Evolutionary conservation across 1,284 basidiomycete genomes (phyloP).

Genomic region (Sporisorium scitamineum): DNA sequence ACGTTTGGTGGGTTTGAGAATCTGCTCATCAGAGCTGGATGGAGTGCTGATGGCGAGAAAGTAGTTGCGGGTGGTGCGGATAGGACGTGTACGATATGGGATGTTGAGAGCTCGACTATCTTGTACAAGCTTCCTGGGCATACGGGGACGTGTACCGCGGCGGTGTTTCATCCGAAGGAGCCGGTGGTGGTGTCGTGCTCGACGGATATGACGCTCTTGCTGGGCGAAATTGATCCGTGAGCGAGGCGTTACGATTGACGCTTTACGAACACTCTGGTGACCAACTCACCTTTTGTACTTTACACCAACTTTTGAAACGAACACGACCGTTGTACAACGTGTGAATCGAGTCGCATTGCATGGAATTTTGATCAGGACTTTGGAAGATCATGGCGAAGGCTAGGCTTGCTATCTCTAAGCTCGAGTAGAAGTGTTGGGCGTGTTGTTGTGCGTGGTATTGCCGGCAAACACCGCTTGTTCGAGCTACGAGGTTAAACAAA

Average conservation of each 20-base stretch:
- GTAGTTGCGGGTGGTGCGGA: slow-evolving; percentile 64
- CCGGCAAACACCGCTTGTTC: slow-evolving; percentile 24
- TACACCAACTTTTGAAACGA: background rate
- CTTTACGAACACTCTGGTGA: no score
- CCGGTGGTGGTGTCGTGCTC: slow-evolving; percentile 64
- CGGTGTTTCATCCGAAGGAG: slow-evolving; percentile 66
- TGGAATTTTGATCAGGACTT: background rate
- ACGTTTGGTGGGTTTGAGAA: slow-evolving; percentile 65
- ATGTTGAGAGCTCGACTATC: slow-evolving; percentile 56
- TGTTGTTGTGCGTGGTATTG: slow-evolving; percentile 4
- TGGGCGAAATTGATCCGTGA: slow-evolving; percentile 63
- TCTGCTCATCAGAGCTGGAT: slow-evolving; percentile 56
- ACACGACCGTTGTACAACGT: background rate
- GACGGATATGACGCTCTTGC: slow-evolving; percentile 61
- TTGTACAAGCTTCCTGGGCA: slow-evolving; percentile 68
- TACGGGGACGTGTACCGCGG: slow-evolving; percentile 66
- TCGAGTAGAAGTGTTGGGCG: slow-evolving; percentile 2
- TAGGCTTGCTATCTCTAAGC: background rate
- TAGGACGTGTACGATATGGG: slow-evolving; percentile 66
- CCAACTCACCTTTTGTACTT: slow-evolving; percentile 6
- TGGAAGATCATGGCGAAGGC: background rate
- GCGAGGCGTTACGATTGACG: background rate
- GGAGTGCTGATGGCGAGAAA: slow-evolving; percentile 61
- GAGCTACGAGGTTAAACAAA: slow-evolving; percentile 5
- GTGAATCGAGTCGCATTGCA: slow-evolving; percentile 4